Percentiles rank a stretch among this genome's conserved stretches.
Evolutionary conservation across 2,329 filamentous ascomycete species (phyloP).

Genomic region (Fusarium sp.): DNA sequence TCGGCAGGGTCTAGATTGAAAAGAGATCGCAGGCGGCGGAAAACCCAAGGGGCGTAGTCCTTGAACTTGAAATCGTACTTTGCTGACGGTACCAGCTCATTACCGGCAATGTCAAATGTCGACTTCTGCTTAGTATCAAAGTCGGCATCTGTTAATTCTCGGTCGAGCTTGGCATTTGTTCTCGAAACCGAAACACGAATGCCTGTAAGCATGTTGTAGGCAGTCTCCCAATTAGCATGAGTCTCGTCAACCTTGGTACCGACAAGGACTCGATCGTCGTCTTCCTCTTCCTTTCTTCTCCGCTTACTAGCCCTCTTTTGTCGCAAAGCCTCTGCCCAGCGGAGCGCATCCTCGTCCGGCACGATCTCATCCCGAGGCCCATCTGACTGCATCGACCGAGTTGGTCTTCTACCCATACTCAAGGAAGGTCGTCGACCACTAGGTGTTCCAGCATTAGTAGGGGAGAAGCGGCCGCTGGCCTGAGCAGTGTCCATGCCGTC

Average conservation of each 20-base stretch:
- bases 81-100: conserved; percentile 95
- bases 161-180: conserved; percentile 96
- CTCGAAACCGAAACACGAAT: conserved; percentile 97
- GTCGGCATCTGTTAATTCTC: conserved; percentile 88
- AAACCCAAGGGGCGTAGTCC: conserved; percentile 99
- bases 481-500: conserved; percentile 76
- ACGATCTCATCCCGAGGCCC: conserved; percentile 83
- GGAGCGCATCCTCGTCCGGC: conserved; percentile 88
- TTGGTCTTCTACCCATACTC: conserved; percentile 81
- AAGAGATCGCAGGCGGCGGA: conserved; percentile 86
- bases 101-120: conserved; percentile 97
- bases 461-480: conserved; percentile 86
- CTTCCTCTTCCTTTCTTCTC: conserved; percentile 84
- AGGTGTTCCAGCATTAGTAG: conserved; percentile 62
- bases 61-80: conserved; percentile 99
- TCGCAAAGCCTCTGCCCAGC: conserved; percentile 93
- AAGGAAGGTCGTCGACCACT: conserved; percentile 82
- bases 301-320: conserved; percentile 92
- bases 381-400: conserved; percentile 88
- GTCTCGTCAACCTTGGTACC: conserved; percentile 98
- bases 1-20: conserved; percentile 96
- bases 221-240: conserved; percentile 96
- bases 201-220: conserved; percentile 99
- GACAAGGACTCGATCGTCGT: conserved; percentile 93
- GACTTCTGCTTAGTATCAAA: conserved; percentile 97